Base-by-base conservation (phyloP, 2,329 filamentous ascomycete genomes). In the Colletotrichum simmondsii region DNA sequence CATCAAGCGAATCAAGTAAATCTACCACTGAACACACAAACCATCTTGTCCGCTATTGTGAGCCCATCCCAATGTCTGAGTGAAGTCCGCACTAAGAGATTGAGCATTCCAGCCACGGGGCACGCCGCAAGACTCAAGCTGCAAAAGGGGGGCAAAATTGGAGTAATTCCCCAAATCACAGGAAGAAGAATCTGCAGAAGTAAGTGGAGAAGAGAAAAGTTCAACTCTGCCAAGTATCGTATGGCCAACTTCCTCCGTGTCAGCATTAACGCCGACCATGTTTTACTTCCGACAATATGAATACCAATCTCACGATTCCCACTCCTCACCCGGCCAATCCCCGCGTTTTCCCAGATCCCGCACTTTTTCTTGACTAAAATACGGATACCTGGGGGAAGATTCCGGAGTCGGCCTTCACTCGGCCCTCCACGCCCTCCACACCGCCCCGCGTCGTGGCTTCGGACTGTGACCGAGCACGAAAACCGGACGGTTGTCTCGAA, bases 401-500 rank as follows among this genome's bases (percentile, higher is more conserved):
- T 68, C 58, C 49, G 66, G 69, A 59, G 69, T 59, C 5, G 42
- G 42, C 42, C 42, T 49, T 49, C 42, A 22, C 42, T 49, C 42
- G 42, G 42, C 42, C 42, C 42, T 49, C 42, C 42, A 19, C 28
- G 32, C 24, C 58, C 52, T 68, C 64, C 49, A 62, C 58, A 46
- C 56, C 37, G 52, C 30, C 59, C 37, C 65, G 35, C 58, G 58
- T 68, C 53, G 32, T 16, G 10, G 52, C 22, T 24, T 49, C 69
- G 70, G 70, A 72, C 60, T 60, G 42, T 72, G 70, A 65, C 66
- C 70, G 70, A 72, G 66, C 32, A 59, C 60, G 60, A 64, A 32
- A 67, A 22, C 46, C 52, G 52, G 10, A 24, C 49, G 5, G 28
- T 37, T 30, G 22, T 49, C 42, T 49, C 19, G 8, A 4, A 8